Evolutionary conservation across 495 filamentous ascomycete species (phyloP).

Genomic region (Halenospora varia): DNA sequence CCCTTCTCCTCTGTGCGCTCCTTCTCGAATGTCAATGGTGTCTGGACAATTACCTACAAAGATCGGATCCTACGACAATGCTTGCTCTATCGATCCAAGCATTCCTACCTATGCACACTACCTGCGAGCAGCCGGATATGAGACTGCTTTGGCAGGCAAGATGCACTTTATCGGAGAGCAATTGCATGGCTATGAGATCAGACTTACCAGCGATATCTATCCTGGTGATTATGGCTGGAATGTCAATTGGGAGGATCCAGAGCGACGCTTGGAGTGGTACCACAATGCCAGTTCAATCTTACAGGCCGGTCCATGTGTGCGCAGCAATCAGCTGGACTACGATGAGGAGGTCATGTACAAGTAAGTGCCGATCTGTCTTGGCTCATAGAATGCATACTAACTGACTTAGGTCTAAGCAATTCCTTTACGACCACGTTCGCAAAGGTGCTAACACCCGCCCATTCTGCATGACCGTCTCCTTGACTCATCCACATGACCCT

Average conservation of each 20-base stretch:
- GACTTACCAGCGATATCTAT: constrained; percentile 89
- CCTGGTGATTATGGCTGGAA: constrained; percentile 87
- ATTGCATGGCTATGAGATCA: constrained; percentile 83
- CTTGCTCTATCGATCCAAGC: constrained; percentile 67
- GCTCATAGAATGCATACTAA: constrained; percentile 1
- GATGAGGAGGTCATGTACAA: constrained; percentile 91
- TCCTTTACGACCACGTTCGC: constrained; percentile 77
- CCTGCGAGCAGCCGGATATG: constrained; percentile 76
- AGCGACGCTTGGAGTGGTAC: constrained; percentile 82
- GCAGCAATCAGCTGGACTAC: constrained; percentile 91
- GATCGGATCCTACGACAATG: constrained; percentile 86
- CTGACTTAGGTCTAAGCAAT: constrained; percentile 57
- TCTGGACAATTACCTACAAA: constrained; percentile 81
- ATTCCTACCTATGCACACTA: constrained; percentile 87
- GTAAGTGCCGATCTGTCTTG: constrained; percentile 10
- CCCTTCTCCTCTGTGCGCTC: constrained; percentile 82
- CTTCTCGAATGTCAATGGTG: constrained; percentile 85
- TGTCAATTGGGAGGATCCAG: constrained; percentile 85
- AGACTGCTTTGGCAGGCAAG: constrained; percentile 86
- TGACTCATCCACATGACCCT: constrained; percentile 89
- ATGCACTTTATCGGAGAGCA: constrained; percentile 96
- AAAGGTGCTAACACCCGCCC: constrained; percentile 62
- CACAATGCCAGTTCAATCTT: constrained; percentile 88
- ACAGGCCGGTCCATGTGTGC: constrained; percentile 76
- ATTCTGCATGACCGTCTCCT: constrained; percentile 82